Evolutionary conservation across 305 asterid genomes (phyloP), one percentile per base, ranked within the genome.

Genomic region (Fraxinus paxiana): DNA sequence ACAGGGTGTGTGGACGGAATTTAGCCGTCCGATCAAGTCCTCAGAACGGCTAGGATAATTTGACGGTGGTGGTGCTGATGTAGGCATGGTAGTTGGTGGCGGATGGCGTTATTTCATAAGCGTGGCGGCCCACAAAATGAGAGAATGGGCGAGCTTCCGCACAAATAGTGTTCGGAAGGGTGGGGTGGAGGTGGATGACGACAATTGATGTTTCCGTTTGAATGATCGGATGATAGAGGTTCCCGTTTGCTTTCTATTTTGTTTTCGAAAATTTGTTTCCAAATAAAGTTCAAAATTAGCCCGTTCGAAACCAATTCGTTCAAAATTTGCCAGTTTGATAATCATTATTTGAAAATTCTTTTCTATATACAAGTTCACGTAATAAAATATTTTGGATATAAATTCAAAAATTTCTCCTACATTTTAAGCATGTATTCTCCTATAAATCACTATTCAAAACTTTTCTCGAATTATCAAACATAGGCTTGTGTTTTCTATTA

Each of bases 1-100:
- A 81, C 41, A 72, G 0, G 91, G 81, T 2, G 87, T 77, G 78
- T 87, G 79, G 3, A 82, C n/a, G 6, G 93, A 91, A 77, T 85
- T 86, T 69, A 91, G 89, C 78, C 89, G 88, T 30, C 86, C 88
- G 86, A 93, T 90, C 87, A 93, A 84, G 84, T 88, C 97, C 90
- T 91, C 95, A 20, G 92, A 91, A 31, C 90, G 92, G 90, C 83
- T 81, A 77, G 89, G 89, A 75, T 82, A 83, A 84, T 82, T 84
- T 51, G 92, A 87, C 24, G 94, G 79, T 12, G 73, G 33, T 10
- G 73, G 18, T 75, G 90, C 90, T 67, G 97, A 90, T 37, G 94
- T 79, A 75, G 97, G 93, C 90, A 92, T 90, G 28, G 30, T 4
- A 12, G 24, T 15, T 24, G 35, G 78, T 46, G 79, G n/a, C 18